phyloP scores from a whole-genome alignment of 495 filamentous ascomycete species.

The Penicillium cinerascens region DNA sequence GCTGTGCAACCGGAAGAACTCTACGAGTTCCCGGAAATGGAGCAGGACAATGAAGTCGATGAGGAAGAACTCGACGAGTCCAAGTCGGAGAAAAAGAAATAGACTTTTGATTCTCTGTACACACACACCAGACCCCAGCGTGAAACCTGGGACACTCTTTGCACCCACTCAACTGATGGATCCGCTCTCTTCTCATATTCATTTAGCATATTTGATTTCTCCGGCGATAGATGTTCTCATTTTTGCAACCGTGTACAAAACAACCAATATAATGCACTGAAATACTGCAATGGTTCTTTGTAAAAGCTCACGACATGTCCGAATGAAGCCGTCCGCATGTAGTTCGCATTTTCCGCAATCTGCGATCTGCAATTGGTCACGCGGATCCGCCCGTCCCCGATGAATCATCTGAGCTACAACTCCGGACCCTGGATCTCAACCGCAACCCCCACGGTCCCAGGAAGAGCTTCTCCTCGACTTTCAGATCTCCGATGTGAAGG shows the following conservation, averaged over 20 bases:
- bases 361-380: slow-evolving; percentile 3
- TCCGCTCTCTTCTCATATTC: slow-evolving; percentile 18
- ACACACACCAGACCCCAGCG: not conserved
- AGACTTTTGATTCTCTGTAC: not conserved
- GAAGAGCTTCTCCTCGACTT: slow-evolving; percentile 1
- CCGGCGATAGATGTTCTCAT: slow-evolving; percentile 17
- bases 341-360: slow-evolving; percentile 7
- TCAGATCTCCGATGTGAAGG: not conserved
- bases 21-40: slow-evolving; percentile 30
- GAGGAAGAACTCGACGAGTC: slow-evolving; percentile 19
- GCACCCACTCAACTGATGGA: slow-evolving; percentile 2
- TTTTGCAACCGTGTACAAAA: slow-evolving; percentile 17
- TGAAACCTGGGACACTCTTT: not conserved
- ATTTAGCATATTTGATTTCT: slow-evolving; percentile 7
- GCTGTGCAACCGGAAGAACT: slow-evolving; percentile 30
- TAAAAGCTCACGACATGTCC: not conserved
- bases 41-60: slow-evolving; percentile 20
- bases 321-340: not conserved
- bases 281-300: not conserved
- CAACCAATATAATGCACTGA: slow-evolving; percentile 4
- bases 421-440: not conserved
- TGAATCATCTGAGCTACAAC: not conserved
- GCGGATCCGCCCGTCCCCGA: slow-evolving; percentile 1
- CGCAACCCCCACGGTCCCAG: not conserved
- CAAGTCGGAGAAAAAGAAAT: slow-evolving; percentile 17